Conservation (phyloP, 1,284 basidiomycete species). For the Ustilago vetiveriae region DNA sequence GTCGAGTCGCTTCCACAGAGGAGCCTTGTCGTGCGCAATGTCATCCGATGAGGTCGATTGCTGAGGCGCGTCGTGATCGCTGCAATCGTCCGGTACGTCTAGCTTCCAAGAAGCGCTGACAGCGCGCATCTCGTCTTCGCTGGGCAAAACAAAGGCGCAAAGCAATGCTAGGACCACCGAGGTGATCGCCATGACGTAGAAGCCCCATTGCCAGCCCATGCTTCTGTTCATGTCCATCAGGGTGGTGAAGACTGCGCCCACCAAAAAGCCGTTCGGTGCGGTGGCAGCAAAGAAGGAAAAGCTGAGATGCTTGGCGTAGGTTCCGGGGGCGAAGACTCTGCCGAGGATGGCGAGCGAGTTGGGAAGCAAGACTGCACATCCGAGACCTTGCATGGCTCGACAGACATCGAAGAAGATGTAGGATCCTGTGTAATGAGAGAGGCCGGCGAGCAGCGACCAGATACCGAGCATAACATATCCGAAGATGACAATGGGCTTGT, state of each 20-base stretch:
- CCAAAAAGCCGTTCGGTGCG: slow-evolving; percentile 54
- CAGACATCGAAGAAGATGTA: slow-evolving; percentile 55
- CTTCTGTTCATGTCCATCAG: slow-evolving; percentile 24
- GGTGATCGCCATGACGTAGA: slow-evolving; percentile 49
- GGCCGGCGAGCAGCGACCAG: slow-evolving; percentile 44
- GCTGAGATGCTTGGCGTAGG: slow-evolving; percentile 38
- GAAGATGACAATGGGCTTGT: slow-evolving; percentile 43
- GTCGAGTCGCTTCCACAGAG: slow-evolving; percentile 37
- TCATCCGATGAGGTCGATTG: not conserved
- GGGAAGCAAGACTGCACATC: slow-evolving; percentile 49
- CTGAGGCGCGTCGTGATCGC: not conserved
- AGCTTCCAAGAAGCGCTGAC: slow-evolving; percentile 29
- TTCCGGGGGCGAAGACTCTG: slow-evolving; percentile 39
- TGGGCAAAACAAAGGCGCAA: slow-evolving; percentile 36
- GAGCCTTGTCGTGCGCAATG: not conserved
- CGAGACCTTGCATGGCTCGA: slow-evolving; percentile 54
- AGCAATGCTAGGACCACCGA: slow-evolving; percentile 21
- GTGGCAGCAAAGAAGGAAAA: slow-evolving; percentile 52
- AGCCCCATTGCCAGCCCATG: slow-evolving; percentile 50
- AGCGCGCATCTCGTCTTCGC: slow-evolving; percentile 33
- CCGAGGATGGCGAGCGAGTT: slow-evolving; percentile 54
- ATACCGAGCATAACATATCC: slow-evolving; percentile 41
- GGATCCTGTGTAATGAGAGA: slow-evolving; percentile 42
- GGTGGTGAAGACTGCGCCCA: slow-evolving; percentile 44
- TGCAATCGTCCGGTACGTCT: not conserved